Conservation (phyloP, 257 asterid genomes). For the Ocimum tenuiflorum region DNA sequence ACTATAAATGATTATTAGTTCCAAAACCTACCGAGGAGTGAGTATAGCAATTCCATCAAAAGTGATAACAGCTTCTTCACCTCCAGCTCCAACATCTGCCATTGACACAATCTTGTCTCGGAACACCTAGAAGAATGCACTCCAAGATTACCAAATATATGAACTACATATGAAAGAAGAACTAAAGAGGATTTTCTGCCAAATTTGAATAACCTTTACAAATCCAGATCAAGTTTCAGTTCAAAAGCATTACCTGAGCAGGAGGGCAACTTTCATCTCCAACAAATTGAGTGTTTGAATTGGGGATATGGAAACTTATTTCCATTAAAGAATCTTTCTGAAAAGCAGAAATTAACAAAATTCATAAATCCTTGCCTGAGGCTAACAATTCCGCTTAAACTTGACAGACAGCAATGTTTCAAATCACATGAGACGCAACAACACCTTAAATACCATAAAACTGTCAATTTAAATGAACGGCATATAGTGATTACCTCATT, state of each 20-base stretch:
- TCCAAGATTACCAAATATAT: neutral
- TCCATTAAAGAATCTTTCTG: slow-evolving; percentile 98
- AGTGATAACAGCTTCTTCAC: slow-evolving; percentile 78
- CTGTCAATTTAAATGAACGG: neutral
- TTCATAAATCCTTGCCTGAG: neutral
- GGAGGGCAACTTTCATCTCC: slow-evolving; percentile 77
- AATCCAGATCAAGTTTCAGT: neutral
- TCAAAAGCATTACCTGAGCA: slow-evolving; percentile 51
- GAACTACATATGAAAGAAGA: too few relatives aligned
- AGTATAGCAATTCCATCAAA: slow-evolving; percentile 81
- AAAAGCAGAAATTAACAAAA: neutral
- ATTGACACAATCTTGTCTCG: slow-evolving; percentile 68
- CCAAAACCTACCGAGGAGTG: slow-evolving; percentile 61
- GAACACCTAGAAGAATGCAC: slow-evolving; percentile 43
- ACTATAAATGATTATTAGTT: neutral
- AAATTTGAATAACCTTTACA: neutral
- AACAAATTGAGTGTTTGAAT: slow-evolving; percentile 73
- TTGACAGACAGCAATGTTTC: neutral
- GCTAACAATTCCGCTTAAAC: neutral
- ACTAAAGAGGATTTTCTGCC: neutral
- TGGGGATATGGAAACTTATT: slow-evolving; percentile 86
- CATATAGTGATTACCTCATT: slow-evolving; percentile 48
- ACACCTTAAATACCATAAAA: neutral
- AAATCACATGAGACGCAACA: neutral
- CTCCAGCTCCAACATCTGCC: slow-evolving; percentile 88